Evolutionary conservation across 78 protist genomes (phyloP), one percentile per base, ranked within the genome.

Genomic region (Cyanophora paradoxa): DNA sequence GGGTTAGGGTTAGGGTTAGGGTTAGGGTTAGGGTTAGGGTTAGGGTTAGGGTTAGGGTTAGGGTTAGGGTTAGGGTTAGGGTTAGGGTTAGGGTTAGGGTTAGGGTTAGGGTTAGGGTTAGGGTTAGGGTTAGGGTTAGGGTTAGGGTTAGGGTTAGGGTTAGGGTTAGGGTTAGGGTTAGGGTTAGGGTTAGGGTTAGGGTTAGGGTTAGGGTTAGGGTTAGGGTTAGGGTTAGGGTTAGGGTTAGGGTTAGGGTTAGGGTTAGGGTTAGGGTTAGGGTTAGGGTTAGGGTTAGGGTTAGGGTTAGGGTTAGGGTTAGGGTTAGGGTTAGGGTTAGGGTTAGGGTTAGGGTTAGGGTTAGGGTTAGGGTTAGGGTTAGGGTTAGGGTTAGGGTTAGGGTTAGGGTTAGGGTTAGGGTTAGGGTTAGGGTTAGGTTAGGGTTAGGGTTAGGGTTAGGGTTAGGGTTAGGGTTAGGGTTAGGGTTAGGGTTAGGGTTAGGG

Each of bases 1-100:
- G 56, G 56, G 56, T 48, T 48, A 48, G 56, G 56, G 56, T 48
- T 48, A 48, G 56, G 56, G 56, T 48, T 48, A 48, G 56, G 56
- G 56, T 48, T 48, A 48, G 56, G 56, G 56, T 48, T 48, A 48
- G 56, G 56, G 56, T 48, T 48, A 48, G 56, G 56, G 56, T 48
- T 48, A 48, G 56, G 56, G 56, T 48, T 48, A 48, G 56, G 56
- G 56, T 48, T 48, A 48, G 56, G 56, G 56, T 48, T 48, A 48
- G 56, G 56, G 56, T 48, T 48, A 48, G 56, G 56, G 56, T 48
- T 48, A 48, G 56, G 56, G 56, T 48, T 48, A 48, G 56, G 56
- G 56, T 48, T 48, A 48, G 56, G 56, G 56, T 48, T 48, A 48
- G 56, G 56, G 56, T 48, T 48, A 48, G 56, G 56, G 56, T 48